Base-by-base conservation (phyloP, 495 filamentous ascomycete genomes). In the Podospora australis region DNA sequence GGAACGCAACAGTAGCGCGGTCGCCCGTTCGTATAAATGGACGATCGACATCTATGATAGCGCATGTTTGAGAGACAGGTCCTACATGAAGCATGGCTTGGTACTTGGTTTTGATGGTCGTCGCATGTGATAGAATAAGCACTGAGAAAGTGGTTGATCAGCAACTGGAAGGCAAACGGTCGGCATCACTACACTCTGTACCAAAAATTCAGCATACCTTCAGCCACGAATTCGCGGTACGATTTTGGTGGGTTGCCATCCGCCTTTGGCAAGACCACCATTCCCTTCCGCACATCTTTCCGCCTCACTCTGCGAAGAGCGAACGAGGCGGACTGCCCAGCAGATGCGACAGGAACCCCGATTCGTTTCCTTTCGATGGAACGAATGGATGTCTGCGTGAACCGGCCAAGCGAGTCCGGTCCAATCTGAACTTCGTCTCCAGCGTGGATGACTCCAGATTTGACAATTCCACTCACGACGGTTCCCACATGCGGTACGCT, bases 11-110 rank as follows among this genome's bases (percentile, higher is more conserved):
- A 0, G 79, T 77, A 6, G 94, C 92, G 22, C 92, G 75, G 64
- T 98, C 92, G 4, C 92, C 92, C 0, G 94, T 96, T 10, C 92
- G 78, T 56, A 98, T 95, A 57, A 89, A 94, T 17, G 86, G 84
- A n/a, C 91, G 83, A 60, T 98, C 92, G 49, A 98, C 94, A 57
- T 96, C 92, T 55, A 98, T 96, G 58, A 98, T 96, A 6, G 89
- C 82, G 55, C 94, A 97, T 0, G 92, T 98, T 67, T 98, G 92
- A 47, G 83, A 88, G 44, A 98, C 87, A 1, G 92, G 87, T 6
- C 92, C 92, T 16, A 98, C 92, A 58, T 98, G 92, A 17, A 98
- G 77, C 92, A 98, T 98, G 4, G 92, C 94, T 66, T 98, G 92
- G 60, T 98, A 98, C 58, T 90, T 90, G 5, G 87, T 89, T 63